Base-by-base conservation (phyloP, 179 eudicot species). In the Silene coronaria region DNA sequence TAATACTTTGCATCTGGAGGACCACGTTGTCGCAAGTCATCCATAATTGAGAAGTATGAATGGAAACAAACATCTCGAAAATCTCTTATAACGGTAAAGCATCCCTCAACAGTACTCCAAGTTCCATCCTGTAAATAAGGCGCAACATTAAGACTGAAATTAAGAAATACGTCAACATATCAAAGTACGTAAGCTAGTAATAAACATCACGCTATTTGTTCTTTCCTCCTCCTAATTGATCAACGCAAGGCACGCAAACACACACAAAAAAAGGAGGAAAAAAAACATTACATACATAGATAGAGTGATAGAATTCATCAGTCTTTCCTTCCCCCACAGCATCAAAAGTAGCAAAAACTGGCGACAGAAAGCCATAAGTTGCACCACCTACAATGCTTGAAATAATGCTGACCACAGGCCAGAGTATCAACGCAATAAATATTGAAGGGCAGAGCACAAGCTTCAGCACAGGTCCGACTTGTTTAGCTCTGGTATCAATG, bases 391-490 rank as follows among this genome's bases (percentile, higher is more conserved):
- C n/a, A 72, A 87, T 77, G 57, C 91, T 88, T 45, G 86, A 81
- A 10, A 80, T 78, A 67, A 90, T 86, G 36, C 91, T 90, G 70
- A 85, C 70, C 1, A 82, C 66, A 9, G 87, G 96, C 98, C 97
- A 94, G 32, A 87, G 67, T 42, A 89, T 74, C 81, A 88, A 80
- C 32, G 82, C 62, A 68, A 74, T 78, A 58, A 80, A 45, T 71
- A 88, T 77, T 60, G 79, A 83, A 69, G 87, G 63, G 78, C 90
- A 87, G 45, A 90, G 73, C 64, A 92, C 84, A 72, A 92, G 69
- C 89, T 92, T 94, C 89, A 92, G 81, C 60, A 87, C 86, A 48
- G 96, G 98, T 55, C 97, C 97, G 12, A 94, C 83, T 80, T 85
- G 82, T 82, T 90, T 91, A 14, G 94, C 82, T 57, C 98, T 94